Base-by-base conservation (phyloP, 148 eudicot species). In the Linanthus parryae region DNA sequence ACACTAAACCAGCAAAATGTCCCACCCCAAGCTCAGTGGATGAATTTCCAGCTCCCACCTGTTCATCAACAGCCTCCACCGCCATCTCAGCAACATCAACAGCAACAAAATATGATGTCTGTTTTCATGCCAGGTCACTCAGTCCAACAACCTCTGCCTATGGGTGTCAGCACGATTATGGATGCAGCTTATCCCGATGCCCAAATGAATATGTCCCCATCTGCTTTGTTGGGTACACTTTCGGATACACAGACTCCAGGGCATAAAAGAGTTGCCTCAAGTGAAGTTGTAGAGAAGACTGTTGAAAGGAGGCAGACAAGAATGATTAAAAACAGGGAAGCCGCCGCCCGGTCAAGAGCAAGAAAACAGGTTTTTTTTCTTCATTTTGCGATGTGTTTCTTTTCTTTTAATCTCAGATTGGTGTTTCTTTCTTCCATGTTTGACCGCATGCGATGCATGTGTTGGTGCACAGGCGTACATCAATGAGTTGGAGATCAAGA, bases 251-350 rank as follows among this genome's bases (percentile, higher is more conserved):
- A 79, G 63, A 63, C 84, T 8, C 80, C 80, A 17, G 85, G 94
- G 15, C 58, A 85, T 58, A 87, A 92, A 70, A 73, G 96, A 75
- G 64, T 59, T 63, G 80, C 76, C 47, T 63, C 77, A 0, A 89
- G 77, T 14, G 88, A 72, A 24, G 75, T 83, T 67, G 81, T 76
- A 42, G 94, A 91, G 58, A 91, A 71, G 70, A 83, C 86, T 8
- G 98, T 87, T 38, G 95, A 91, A 69, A 81, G 94, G 81, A 79
- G 95, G 77, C 95, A 91, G 61, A 91, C 86, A 66, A 77, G 98
- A 56, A 91, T 91, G 98, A 91, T 91, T 35, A 86, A 91, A 73
- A 91, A 91, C 45, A 59, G 98, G 54, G 98, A 91, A 75, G 86
- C 98, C 30, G 98, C 98, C 22, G 98, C 98, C 2, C 73, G 98